A percentile compares a stretch with the other conserved stretches of the same genome.
Conservation (phyloP, 768 basidiomycete genomes). For the Termitomyces sp. region DNA sequence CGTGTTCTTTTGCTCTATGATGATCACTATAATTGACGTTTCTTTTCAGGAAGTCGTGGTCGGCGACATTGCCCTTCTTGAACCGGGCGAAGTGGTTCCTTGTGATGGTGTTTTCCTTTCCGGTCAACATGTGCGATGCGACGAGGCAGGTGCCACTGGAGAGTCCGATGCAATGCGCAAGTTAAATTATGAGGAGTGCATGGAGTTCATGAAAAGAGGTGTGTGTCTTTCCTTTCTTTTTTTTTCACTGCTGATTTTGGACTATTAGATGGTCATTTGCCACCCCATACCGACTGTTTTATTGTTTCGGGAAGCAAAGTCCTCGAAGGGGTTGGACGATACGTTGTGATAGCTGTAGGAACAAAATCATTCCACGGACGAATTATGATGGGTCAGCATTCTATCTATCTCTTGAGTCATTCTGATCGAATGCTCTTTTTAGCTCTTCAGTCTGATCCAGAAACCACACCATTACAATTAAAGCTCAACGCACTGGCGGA, state of each 20-base stretch:
- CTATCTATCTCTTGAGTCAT: not conserved
- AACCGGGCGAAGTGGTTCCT: constrained; percentile 95
- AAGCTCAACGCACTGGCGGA: constrained; percentile 95
- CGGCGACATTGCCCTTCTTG: constrained; percentile 87
- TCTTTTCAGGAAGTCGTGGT: constrained; percentile 79
- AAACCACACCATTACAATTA: constrained; percentile 89
- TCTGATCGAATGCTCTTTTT: constrained; percentile 8
- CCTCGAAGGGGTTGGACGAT: constrained; percentile 89
- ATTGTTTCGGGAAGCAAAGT: constrained; percentile 91
- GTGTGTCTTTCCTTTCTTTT: not conserved
- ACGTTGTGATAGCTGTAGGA: constrained; percentile 92
- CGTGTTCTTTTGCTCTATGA: constrained; percentile 9
- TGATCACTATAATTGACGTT: constrained; percentile 11
- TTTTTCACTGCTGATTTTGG: not conserved
- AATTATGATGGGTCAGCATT: constrained; percentile 85
- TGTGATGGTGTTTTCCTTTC: constrained; percentile 93
- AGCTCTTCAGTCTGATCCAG: constrained; percentile 86
- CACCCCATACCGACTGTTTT: constrained; percentile 84
- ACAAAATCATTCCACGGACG: constrained; percentile 92
- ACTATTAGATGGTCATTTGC: constrained; percentile 25
- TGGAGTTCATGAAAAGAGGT: constrained; percentile 42
- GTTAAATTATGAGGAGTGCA: constrained; percentile 70
- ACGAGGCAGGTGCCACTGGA: constrained; percentile 95
- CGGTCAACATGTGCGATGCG: constrained; percentile 93
- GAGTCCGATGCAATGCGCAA: constrained; percentile 97